Evolutionary conservation across 352 stramenopile species (phyloP), one percentile per base, ranked within the genome.

Genomic region (Blastocystis sp.): DNA sequence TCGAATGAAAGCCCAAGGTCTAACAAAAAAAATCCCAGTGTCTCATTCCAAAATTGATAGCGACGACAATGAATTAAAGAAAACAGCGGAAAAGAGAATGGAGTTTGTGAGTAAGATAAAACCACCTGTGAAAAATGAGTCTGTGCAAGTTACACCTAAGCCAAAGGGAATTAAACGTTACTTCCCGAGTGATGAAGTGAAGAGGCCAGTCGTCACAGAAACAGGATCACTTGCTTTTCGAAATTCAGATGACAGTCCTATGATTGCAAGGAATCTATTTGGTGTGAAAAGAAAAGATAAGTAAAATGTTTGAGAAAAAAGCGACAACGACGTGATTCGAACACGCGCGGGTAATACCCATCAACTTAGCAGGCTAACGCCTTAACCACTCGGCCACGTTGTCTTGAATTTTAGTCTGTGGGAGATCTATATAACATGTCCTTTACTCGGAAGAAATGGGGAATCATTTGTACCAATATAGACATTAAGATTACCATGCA

Each of bases 131-230:
- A 30, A 64, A 1, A n/a, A 62, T 19, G 48, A 62, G n/a, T 19
- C 22, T 30, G 44, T 68, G 5, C 27, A 35, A 40, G 3, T 1
- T 22, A 84, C 51, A 19, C 73, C 73, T 17, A 35, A 30, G 13
- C 30, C 51, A 22, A 84, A 84, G 27, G 73, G 73, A 64, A 84
- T 84, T 51, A 84, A 84, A 24, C 73, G 73, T 1, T 84, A 53
- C 30, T 84, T 84, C 42, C 73, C 44, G 13, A 84, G 56, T 48
- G 64, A 76, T 15, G 64, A 76, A 44, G 64, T 76, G 9, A 76
- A 76, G 64, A 4, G 22, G 24, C 30, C 56, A 44, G 48, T 66
- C 24, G 53, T 37, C 24, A 53, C 11, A 11, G 53, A 37, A 35
- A 84, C n/a, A 19, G 51, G 35, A 48, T 30, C n/a, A 6, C 19